Evolutionary conservation across 768 basidiomycete genomes (phyloP), one percentile per base, ranked within the genome.

Genomic region (Termitomyces sp.): DNA sequence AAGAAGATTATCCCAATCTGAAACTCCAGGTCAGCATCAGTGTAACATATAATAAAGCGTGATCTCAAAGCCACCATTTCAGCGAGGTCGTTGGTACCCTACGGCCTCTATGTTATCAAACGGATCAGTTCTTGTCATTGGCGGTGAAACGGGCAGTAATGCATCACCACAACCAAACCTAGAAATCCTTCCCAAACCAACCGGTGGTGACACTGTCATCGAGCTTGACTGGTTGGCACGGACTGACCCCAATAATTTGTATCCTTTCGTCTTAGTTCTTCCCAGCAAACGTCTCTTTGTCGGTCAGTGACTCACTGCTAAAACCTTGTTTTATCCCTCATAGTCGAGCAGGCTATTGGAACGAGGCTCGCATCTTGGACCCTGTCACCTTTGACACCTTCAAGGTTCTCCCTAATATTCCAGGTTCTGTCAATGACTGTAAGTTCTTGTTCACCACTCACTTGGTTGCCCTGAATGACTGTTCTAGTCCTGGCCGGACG

Each of bases 231-330:
- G 82, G 74, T 73, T 92, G 33, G 67, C 74, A 35, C 78, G 88
- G 28, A 91, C 90, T 5, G 86, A 92, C 64, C 90, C 90, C 0
- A 84, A 88, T 65, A 91, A 91, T 63, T 69, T 92, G 50, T 92
- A 92, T 64, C 90, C 90, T 0, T 92, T 88, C 75, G 71, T 92
- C 35, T 69, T 86, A 54, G 77, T 90, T 7, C 78, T 92, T 16
- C 89, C 90, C 0, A 85, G 84, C 46, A 82, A 82, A 2, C 77
- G 79, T 35, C 72, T 92, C 63, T 91, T 92, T 66, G 77, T 88
- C 42, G 86, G 89, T 87, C 51, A 52, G 81, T 72, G 10, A n/a
- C 47, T 10, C 42, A 9, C 4, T 4, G 14, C 9, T 4, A 24
- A n/a, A 33, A 8, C 13, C 3, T 10, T 1, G 28, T 28, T 43